Percentiles rank a stretch among this genome's conserved stretches.
These are phyloP conservation scores for Malassezia sympodialis DNA, from an alignment of 1,284 basidiomycete genomes.

Conservation along the genomic window DNA sequence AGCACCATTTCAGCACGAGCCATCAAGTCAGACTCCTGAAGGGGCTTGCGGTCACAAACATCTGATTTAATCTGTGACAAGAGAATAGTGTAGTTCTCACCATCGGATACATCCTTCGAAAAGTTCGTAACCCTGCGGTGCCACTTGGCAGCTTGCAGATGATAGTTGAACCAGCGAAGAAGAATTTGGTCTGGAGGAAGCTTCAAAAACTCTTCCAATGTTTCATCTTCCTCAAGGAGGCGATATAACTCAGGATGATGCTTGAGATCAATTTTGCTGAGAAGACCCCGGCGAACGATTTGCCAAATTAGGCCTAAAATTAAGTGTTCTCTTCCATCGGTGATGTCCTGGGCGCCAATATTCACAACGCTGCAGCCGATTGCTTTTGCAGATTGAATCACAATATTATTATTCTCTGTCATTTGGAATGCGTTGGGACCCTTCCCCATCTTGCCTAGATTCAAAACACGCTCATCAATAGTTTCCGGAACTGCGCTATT, in stretches of 20 bases:
- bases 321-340: slow-evolving; percentile 87
- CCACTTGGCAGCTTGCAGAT: slow-evolving; percentile 90
- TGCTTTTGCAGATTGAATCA: slow-evolving; percentile 92
- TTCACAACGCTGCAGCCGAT: slow-evolving; percentile 98
- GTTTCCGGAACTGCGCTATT: slow-evolving; percentile 98
- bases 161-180: slow-evolving; percentile 96
- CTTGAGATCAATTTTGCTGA: slow-evolving; percentile 94
- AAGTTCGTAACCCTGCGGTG: slow-evolving; percentile 72
- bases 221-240: slow-evolving; percentile 89
- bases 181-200: slow-evolving; percentile 94
- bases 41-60: slow-evolving; percentile 78
- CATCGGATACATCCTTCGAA: slow-evolving; percentile 84
- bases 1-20: slow-evolving; percentile 81
- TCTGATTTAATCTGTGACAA: slow-evolving; percentile 82
- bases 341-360: slow-evolving; percentile 83
- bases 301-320: slow-evolving; percentile 99
- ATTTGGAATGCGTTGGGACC: slow-evolving; percentile 85
- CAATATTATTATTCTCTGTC: slow-evolving; percentile 99
- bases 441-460: slow-evolving; percentile 53
- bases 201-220: slow-evolving; percentile 82
- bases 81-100: slow-evolving; percentile 92
- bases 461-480: slow-evolving; percentile 94
- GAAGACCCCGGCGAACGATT: slow-evolving; percentile 83
- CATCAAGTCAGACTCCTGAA: slow-evolving; percentile 72
- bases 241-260: slow-evolving; percentile 92